Conservation (phyloP, 2,329 filamentous ascomycete genomes). For the Xylariaceae sp. region DNA sequence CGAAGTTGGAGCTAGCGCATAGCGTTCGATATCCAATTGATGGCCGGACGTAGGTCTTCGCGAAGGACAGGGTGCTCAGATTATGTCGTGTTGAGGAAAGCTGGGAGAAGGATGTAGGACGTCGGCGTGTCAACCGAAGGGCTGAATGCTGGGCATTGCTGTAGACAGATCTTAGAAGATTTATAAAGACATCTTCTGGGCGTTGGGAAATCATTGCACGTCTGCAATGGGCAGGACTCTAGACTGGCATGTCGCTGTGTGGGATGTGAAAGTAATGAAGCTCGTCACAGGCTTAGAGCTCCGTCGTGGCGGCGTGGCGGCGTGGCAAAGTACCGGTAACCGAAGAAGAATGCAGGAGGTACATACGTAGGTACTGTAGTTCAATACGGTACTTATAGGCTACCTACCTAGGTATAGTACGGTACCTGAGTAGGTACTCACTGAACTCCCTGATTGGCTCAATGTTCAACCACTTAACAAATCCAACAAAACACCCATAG, state of each 20-base stretch:
- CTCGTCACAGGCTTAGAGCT: neutral
- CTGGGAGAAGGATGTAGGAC: slow-evolving; percentile 22
- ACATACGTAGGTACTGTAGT: too few relatives aligned
- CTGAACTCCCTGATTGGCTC: too few relatives aligned
- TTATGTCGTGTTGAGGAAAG: slow-evolving; percentile 28
- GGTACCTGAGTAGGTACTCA: too few relatives aligned
- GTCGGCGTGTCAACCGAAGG: slow-evolving; percentile 18
- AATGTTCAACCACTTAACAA: too few relatives aligned
- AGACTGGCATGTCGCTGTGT: slow-evolving; percentile 29
- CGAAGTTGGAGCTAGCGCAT: neutral
- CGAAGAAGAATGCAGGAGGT: too few relatives aligned
- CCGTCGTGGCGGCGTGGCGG: slow-evolving; percentile 15
- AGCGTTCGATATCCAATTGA: slow-evolving; percentile 15
- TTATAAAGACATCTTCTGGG: slow-evolving; percentile 39
- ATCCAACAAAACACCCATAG: too few relatives aligned
- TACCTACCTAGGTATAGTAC: too few relatives aligned
- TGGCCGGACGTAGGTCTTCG: neutral
- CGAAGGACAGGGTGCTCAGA: slow-evolving; percentile 29
- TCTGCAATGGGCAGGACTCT: slow-evolving; percentile 23
- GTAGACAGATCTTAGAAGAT: slow-evolving; percentile 37
- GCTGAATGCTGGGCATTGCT: slow-evolving; percentile 32
- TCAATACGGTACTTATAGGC: too few relatives aligned
- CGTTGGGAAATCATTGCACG: slow-evolving; percentile 38
- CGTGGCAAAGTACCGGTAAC: too few relatives aligned
- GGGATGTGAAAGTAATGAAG: neutral